A percentile compares a stretch with the other conserved stretches of the same genome.
These are phyloP conservation scores for Cicer bijugum DNA, from an alignment of 306 rosid species.

Conservation along the genomic window DNA sequence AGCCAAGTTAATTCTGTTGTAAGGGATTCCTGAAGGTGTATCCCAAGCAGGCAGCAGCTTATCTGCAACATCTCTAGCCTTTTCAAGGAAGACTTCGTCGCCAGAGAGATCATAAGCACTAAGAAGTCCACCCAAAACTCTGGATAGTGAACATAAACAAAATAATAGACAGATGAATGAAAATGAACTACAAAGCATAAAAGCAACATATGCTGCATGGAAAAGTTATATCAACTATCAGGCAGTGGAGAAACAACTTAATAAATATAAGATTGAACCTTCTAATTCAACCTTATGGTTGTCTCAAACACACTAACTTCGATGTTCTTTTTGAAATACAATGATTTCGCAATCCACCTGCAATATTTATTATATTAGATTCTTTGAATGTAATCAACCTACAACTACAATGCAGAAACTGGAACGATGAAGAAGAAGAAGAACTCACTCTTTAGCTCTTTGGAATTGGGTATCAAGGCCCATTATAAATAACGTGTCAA, in stretches of 20 bases:
- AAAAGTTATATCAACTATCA: conserved; percentile 41
- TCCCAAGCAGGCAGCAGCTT: conserved; percentile 71
- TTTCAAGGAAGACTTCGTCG: conserved; percentile 64
- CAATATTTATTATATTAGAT: conserved; percentile 45
- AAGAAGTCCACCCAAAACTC: conserved; percentile 72
- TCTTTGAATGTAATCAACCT: conserved; percentile 28
- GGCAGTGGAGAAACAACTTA: conserved; percentile 37
- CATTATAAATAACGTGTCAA: conserved; percentile 70
- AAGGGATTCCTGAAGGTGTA: conserved; percentile 75
- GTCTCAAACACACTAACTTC: conserved; percentile 79
- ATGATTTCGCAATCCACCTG: conserved; percentile 69
- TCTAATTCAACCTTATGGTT: conserved; percentile 78
- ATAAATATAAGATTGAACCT: conserved; percentile 62
- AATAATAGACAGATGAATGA: conserved; percentile 32
- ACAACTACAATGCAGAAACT: background rate
- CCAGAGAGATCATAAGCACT: conserved; percentile 69
- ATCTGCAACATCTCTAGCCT: conserved; percentile 68
- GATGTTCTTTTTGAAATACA: conserved; percentile 55
- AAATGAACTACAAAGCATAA: conserved; percentile 11
- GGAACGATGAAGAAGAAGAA: background rate
- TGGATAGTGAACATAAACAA: conserved; percentile 51
- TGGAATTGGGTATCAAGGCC: conserved; percentile 66
- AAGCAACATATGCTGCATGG: conserved; percentile 21
- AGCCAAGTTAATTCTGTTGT: conserved; percentile 65
- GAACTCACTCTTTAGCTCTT: conserved; percentile 69